Percentiles rank a stretch among this genome's conserved stretches.
phyloP scores from a whole-genome alignment of 2,329 filamentous ascomycete species.

The Zymoseptoria brevis region DNA sequence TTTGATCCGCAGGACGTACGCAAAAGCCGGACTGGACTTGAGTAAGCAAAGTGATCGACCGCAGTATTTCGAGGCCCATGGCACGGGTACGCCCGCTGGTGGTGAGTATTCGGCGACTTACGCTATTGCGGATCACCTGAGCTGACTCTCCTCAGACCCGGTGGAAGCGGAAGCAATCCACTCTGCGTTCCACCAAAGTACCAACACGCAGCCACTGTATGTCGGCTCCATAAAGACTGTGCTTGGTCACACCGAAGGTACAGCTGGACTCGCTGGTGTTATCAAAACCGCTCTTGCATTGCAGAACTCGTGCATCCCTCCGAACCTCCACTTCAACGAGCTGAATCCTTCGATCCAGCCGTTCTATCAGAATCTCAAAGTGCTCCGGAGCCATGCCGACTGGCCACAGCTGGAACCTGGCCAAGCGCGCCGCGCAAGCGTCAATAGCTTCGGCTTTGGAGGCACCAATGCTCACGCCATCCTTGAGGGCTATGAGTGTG shows the following conservation, averaged over 20 bases:
- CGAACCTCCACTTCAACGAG: conserved; percentile 19
- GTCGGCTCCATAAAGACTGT: conserved; percentile 29
- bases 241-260: conserved; percentile 44
- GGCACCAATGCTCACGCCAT: conserved; percentile 21
- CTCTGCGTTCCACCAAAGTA: not conserved
- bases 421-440: conserved; percentile 5
- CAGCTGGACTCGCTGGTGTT: conserved; percentile 43
- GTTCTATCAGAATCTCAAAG: conserved; percentile 9
- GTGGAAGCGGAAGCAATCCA: conserved; percentile 5
- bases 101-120: conserved; percentile 10
- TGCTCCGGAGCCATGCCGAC: conserved; percentile 4
- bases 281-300: conserved; percentile 28
- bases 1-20: conserved; percentile 43
- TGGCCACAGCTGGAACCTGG: conserved; percentile 1
- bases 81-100: conserved; percentile 5
- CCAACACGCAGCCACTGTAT: conserved; percentile 5
- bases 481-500: conserved; percentile 9
- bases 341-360: conserved; percentile 23
- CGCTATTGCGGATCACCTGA: conserved; percentile 28
- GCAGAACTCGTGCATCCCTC: conserved; percentile 4
- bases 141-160: conserved; percentile 23
- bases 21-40: conserved; percentile 37
- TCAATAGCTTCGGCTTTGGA: conserved; percentile 22
- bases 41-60: conserved; percentile 34
- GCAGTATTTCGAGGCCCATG: conserved; percentile 13